Conservation (phyloP, 148 eudicot species). For the Rhododendron simsii region DNA sequence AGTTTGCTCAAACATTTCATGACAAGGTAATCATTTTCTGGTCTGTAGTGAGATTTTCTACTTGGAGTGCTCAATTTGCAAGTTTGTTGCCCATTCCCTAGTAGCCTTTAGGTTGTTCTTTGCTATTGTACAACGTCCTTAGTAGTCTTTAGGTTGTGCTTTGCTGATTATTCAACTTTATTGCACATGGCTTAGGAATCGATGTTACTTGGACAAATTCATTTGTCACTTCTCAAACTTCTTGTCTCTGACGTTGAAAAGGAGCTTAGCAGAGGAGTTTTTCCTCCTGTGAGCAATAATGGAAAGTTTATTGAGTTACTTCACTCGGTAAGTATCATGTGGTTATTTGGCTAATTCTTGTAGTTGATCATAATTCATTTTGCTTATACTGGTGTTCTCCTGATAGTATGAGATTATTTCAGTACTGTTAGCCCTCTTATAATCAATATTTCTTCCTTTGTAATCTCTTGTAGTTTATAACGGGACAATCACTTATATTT, state of each 20-base stretch:
- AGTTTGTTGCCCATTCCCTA: constrained; percentile 3
- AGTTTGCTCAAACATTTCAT: constrained; percentile 73
- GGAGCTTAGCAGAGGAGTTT: constrained; percentile 47
- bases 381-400: not conserved
- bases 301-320: constrained; percentile 63
- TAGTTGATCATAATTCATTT: not conserved
- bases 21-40: constrained; percentile 49
- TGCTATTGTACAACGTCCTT: not conserved
- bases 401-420: not conserved
- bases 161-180: constrained; percentile 2
- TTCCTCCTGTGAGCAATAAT: constrained; percentile 53
- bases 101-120: not conserved
- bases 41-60: not conserved
- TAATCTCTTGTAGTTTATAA: not conserved
- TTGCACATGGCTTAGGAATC: constrained; percentile 57
- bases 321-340: constrained; percentile 52
- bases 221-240: constrained; percentile 58
- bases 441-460: not conserved
- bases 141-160: not conserved
- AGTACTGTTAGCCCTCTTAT: not conserved
- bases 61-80: not conserved
- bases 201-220: constrained; percentile 68
- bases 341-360: not conserved
- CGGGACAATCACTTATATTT: not conserved
- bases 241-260: constrained; percentile 66